A percentile compares a stretch with the other conserved stretches of the same genome.
phyloP scores from a whole-genome alignment of 371 early-diverging fungal genomes.

The Phascolomyces articulosus region DNA sequence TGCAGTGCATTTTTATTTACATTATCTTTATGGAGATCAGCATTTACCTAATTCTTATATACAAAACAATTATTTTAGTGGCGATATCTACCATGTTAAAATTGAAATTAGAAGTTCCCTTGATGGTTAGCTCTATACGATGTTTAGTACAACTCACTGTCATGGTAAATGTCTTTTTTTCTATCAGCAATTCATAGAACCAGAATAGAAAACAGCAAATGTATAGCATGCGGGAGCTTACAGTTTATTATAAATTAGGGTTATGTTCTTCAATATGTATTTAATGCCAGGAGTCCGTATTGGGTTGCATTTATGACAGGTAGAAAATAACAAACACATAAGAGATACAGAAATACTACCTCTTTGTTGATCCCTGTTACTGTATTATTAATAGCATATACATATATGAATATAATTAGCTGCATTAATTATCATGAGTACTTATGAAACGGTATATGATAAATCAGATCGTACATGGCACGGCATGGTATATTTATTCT shows the following conservation, averaged over 20 bases:
- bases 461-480: conserved; percentile 50
- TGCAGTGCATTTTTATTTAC: neutral
- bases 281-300: conserved; percentile 51
- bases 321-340: too few relatives aligned
- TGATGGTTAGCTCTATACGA: conserved; percentile 63
- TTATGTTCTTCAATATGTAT: conserved; percentile 59
- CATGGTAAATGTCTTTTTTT: too few relatives aligned
- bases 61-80: conserved; percentile 31
- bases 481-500: conserved; percentile 62
- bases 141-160: conserved; percentile 63
- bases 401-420: conserved; percentile 20
- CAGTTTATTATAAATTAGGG: too few relatives aligned
- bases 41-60: neutral
- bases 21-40: neutral
- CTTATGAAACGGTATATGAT: conserved; percentile 57
- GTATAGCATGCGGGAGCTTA: too few relatives aligned
- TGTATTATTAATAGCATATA: neutral
- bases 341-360: conserved; percentile 15
- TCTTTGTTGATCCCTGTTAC: too few relatives aligned
- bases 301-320: conserved; percentile 58
- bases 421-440: conserved; percentile 43
- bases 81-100: conserved; percentile 57
- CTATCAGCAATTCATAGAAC: too few relatives aligned
- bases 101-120: conserved; percentile 57
- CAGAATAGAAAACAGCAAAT: too few relatives aligned